Evolutionary conservation across 306 rosid species (phyloP), one percentile per base, ranked within the genome.

Genomic region (Phaseolus lunatus): DNA sequence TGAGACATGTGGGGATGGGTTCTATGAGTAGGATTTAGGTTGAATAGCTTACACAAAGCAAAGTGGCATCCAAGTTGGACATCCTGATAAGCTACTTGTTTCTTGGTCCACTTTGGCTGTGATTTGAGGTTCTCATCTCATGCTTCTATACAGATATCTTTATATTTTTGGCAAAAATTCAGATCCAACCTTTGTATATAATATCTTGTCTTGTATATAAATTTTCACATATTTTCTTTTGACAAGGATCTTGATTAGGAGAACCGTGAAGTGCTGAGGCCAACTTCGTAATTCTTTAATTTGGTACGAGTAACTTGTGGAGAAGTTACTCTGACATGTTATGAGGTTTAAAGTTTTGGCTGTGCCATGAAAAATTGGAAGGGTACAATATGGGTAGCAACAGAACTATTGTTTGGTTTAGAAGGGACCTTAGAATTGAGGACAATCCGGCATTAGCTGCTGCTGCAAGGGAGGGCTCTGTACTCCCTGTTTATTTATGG

Each of bases 401-500:
- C 71, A 92, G 84, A 78, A 92, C 97, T 75, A 81, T 95, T 72
- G 93, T 92, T 83, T 95, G 99, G 99, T 92, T 95, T 86, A 87
- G 99, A 73, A 89, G 99, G 87, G 99, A 95, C 84, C 99, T 95
- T 12, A 90, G 99, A 84, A 90, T 95, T 44, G 97, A 89, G 85
- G 99, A 95, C 62, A 95, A 95, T 80, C 97, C 93, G 77, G 97
- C 97, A 67, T 85, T 95, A 79, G 87, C 88, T 79, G 93, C 90
- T 63, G 99, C 99, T 81, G 92, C 96, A 12, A 87, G 81, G 85
- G 93, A 95, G 77, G 96, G 99, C 79, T 79, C 85, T 79, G 87
- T 95, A 1, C 81, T 88, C 15, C 99, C 97, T 79, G 92, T 95
- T 53, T 92, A 78, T 54, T 87, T 95, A 75, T 95, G 99, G 99